Evolutionary conservation across 148 eudicot species (phyloP), one percentile per base, ranked within the genome.

Genomic region (Beta vulgaris): DNA sequence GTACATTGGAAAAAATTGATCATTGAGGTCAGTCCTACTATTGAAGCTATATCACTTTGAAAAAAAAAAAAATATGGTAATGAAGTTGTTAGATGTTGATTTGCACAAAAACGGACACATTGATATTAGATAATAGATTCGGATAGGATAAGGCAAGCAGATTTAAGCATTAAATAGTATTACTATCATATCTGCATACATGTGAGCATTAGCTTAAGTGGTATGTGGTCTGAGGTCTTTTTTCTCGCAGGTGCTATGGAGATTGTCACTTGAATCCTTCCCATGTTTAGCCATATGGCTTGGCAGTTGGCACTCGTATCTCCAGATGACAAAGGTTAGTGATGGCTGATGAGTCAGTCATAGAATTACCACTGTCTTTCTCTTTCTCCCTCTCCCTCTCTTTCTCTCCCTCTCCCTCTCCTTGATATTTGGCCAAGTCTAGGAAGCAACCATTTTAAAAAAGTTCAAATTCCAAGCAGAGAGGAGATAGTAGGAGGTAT

Each of bases 1-100:
- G 34, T 28, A 40, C 66, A 16, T 21, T 51, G 57, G 2, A 37
- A 43, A 75, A 34, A 37, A 16, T 26, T 43, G 26, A 34, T 59
- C 25, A 40, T 53, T 63, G 71, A 80, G 83, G 83, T 80, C 36
- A 58, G 79, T 72, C 53, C 55, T 62, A 2, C 46, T 19, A 65
- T 49, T 49, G 34, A 26, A 36, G 35, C 15, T 39, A 31, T 6
- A 26, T 42, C 48, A 12, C 70, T 43, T 28, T 7, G 15, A 40
- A n/a, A 55, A 55, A n/a, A 55, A n/a, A n/a, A n/a, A n/a, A n/a
- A n/a, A 34, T 28, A 0, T 53, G 9, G 26, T 31, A 15, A 1
- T 19, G 1, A 36, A 8, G 6, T 16, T 18, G n/a, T 23, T 23
- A 37, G 48, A 3, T 37, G 69, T 6, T 66, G 10, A 19, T 64